These are phyloP conservation scores for Coleophoma eucalyptorum DNA, from an alignment of 2,329 filamentous ascomycete species.

Conservation along the genomic window DNA sequence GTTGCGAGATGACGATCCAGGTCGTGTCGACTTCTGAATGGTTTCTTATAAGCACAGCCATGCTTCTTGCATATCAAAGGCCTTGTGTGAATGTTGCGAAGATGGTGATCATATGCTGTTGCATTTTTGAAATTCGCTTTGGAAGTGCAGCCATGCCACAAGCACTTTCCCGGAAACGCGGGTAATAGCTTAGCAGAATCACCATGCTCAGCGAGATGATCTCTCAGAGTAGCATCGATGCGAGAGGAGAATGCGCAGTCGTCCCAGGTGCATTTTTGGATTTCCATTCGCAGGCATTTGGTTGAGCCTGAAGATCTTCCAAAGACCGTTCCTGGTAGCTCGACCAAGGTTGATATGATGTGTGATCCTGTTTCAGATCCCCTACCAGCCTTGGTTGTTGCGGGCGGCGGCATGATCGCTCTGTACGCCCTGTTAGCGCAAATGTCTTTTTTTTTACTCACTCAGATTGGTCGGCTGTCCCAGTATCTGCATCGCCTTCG, in stretches of 20 bases:
- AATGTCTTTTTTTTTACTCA: slow-evolving; percentile 19
- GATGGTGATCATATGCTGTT: not conserved
- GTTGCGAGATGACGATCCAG: not conserved
- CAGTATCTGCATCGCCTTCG: not conserved
- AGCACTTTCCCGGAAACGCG: not conserved
- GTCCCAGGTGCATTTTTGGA: slow-evolving; percentile 1
- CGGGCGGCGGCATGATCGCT: no score
- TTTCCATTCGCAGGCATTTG: no score
- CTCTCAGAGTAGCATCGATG: not conserved
- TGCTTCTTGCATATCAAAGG: not conserved
- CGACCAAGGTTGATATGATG: no score
- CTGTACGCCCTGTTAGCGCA: slow-evolving; percentile 19
- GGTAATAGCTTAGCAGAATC: not conserved
- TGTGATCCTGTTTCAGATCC: no score
- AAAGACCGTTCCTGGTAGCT: no score
- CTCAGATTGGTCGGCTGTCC: not conserved
- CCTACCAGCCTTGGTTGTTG: no score
- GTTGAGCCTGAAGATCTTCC: no score
- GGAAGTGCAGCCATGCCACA: not conserved
- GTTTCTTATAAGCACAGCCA: not conserved
- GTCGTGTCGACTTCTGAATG: not conserved
- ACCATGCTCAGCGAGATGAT: slow-evolving; percentile 2
- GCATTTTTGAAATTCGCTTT: not conserved
- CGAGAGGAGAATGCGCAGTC: not conserved
- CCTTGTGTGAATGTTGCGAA: not conserved